Evolutionary conservation across 2,329 filamentous ascomycete genomes (phyloP), one percentile per base, ranked within the genome.

Genomic region (Ascocoryne sarcoides): DNA sequence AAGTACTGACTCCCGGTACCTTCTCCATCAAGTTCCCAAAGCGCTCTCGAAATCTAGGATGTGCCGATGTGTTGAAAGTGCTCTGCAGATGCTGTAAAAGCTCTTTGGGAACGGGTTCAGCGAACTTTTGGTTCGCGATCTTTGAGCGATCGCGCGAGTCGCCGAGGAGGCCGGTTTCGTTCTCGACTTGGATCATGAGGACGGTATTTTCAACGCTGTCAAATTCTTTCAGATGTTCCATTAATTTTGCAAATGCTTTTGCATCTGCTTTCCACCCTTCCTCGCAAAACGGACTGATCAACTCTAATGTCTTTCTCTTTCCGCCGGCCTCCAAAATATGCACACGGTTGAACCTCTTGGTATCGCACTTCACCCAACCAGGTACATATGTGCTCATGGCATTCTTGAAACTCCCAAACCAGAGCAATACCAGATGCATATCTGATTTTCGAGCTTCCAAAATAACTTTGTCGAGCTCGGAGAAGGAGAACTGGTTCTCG

Each of bases 371-470:
- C 4, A 64, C 59, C 62, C 62, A 64, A 7, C 31, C 36, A 0
- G 62, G 62, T 0, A 44, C 52, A 36, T 64, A 64, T 4, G 62
- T 62, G 4, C 61, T 63, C 2, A 63, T 51, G 9, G 61, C 60
- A 26, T 65, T 65, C 46, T 65, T 65, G 45, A 60, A 65, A 4
- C 58, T 57, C 5, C 61, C 62, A 23, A 65, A 65, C 62, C 62
- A 65, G 0, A 65, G 56, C 0, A 65, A 49, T 3, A 64, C 60
- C 2, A 65, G 53, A 20, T 59, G 57, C 49, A 65, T 57, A 4
- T 43, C 50, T 19, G 62, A 51, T 10, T 38, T 33, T 4, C 54
- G 52, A 1, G 61, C 61, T 17, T 53, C 59, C 7, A 45, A 21
- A 3, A 64, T 52, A 1, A 63, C 57, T 2, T 47, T 42, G 26